Evolutionary conservation across 1,284 basidiomycete species (phyloP), one percentile per base, ranked within the genome.

Genomic region (Sphaerobolus stellatus): DNA sequence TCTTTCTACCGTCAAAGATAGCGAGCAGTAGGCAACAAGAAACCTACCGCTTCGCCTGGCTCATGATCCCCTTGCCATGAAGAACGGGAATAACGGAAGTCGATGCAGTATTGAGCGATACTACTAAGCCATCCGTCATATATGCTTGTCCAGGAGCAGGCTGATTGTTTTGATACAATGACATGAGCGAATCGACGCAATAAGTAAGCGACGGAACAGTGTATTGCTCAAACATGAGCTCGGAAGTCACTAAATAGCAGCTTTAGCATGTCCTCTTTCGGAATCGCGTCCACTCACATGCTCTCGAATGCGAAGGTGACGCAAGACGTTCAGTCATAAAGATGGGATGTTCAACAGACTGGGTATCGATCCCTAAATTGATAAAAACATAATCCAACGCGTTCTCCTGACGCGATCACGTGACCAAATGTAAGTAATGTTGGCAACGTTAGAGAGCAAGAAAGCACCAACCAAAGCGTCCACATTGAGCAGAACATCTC

Each of bases 141-240:
- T 83, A 86, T 0, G 76, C 70, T 60, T 47, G 48, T 36, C 18
- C 38, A 40, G 68, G 59, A 22, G 46, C 29, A 5, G 76, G 74
- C 2, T 72, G 72, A 58, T 84, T 79, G 67, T 90, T 90, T 62
- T 87, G 79, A 64, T 90, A 93, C 64, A 97, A 95, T 1, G 95
- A 94, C 81, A 98, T 96, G 55, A 96, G 75, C 6, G 90, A 88
- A 67, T 99, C 97, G 59, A 98, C 75, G 56, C 92, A 93, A 69
- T 92, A 99, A 14, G 90, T 80, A 44, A 98, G 78, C 2, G 88
- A 86, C 0, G 95, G 95, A 1, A 89, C 92, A 16, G 81, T 81
- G 68, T 99, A 99, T 46, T 88, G 83, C 74, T 99, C 97, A 67
- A 99, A 99, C 70, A 99, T 83, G 24, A 99, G 83, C 68, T 99